Evolutionary conservation across 805 yeast genomes (phyloP).

Genomic region (Suhomyces faveliae): DNA sequence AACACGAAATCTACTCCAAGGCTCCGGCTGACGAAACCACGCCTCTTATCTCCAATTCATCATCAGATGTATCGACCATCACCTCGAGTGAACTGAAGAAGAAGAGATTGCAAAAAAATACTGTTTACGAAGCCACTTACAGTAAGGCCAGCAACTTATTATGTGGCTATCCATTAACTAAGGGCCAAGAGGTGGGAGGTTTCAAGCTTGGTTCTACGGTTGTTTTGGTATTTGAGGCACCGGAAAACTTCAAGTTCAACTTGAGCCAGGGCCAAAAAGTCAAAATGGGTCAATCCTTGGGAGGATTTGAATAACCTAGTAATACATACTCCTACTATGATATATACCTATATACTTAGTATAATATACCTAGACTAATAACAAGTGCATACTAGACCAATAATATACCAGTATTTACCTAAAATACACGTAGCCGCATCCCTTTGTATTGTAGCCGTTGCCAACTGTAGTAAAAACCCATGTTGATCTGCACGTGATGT

Average conservation of each 20-base stretch:
- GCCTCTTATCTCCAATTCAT: conserved; percentile 24
- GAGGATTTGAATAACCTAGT: conserved; percentile 36
- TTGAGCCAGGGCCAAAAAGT: conserved; percentile 73
- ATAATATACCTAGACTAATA: too few species aligned
- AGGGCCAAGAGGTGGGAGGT: conserved; percentile 97
- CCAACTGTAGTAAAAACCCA: neutral
- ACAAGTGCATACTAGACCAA: too few species aligned
- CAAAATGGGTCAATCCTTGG: conserved; percentile 80
- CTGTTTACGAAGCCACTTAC: conserved; percentile 94
- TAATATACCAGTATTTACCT: too few species aligned
- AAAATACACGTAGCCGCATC: neutral
- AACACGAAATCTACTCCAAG: conserved; percentile 42
- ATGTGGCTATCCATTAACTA: conserved; percentile 83
- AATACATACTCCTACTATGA: neutral
- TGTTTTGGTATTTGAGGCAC: conserved; percentile 97
- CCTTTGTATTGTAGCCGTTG: neutral
- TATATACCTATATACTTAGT: too few species aligned
- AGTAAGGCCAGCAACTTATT: conserved; percentile 69
- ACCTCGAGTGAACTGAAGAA: conserved; percentile 10
- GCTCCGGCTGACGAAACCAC: conserved; percentile 26
- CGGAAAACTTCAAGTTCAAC: conserved; percentile 68
- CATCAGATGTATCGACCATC: conserved; percentile 14
- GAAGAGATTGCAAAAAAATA: conserved; percentile 57
- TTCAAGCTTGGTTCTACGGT: conserved; percentile 94
- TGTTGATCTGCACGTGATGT: neutral